Base-by-base conservation (phyloP, 352 stramenopile species). In the Phytopythium boreale region DNA sequence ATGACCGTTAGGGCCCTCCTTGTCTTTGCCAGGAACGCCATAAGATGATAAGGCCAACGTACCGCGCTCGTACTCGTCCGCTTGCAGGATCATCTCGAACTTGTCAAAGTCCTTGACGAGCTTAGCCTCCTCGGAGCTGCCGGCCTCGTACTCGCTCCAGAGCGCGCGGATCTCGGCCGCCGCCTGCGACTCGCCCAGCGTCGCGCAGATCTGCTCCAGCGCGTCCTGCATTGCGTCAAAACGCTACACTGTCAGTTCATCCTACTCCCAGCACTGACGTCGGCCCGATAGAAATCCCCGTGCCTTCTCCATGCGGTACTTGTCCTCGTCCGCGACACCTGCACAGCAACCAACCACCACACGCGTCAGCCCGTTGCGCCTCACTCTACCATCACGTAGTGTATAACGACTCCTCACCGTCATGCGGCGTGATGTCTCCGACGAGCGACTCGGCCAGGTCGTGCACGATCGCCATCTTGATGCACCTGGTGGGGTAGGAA, bases 31-130 rank as follows among this genome's bases (percentile, higher is more conserved):
- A 22, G 6, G 2, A 22, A 22, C 41, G 27, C n/a, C n/a, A n/a
- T n/a, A n/a, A n/a, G n/a, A n/a, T n/a, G n/a, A n/a, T n/a, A n/a
- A n/a, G n/a, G n/a, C n/a, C n/a, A n/a, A 71, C 72, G 22, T 83
- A 95, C 84, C 89, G 37, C 74, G 74, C 61, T 98, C 93, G 70
- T 98, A 98, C 55, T 98, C 89, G 56, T 97, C 79, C 12, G 93
- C 93, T 68, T 98, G 93, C 56, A 98, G 69, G 50, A 97, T 97
- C 92, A 98, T 98, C 72, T 98, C 93, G 61, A 98, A 94, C 72
- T 97, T 97, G 71, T 98, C 93, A 74, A 98, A 95, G 70, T 98
- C 93, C 78, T 97, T 97, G 62, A 98, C 88, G 39, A 97, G 82
- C 63, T 88, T 87, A 20, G 93, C 88, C 66, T 97, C 90, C 52